phyloP scores from a whole-genome alignment of 1,139 yeast species.

The Candida mesenterica region DNA sequence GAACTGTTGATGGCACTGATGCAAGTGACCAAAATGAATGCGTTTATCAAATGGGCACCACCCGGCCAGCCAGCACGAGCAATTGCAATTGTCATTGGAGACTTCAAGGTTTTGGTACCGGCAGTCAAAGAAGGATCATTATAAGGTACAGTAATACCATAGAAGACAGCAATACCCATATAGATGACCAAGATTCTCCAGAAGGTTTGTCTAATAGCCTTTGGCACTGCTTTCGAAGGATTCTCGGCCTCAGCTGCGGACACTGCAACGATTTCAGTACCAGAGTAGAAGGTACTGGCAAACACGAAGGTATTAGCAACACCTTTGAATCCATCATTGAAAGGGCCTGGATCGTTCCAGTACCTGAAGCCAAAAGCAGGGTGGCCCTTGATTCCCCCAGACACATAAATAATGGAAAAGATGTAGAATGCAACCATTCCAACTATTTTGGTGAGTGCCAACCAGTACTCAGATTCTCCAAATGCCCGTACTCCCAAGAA shows the following conservation, averaged over 20 bases:
- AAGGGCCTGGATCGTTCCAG: conserved; percentile 53
- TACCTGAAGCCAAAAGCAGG: conserved; percentile 53
- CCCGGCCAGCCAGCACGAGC: conserved; percentile 48
- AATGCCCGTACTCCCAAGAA: conserved; percentile 56
- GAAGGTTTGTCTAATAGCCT: conserved; percentile 58
- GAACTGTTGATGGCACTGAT: conserved; percentile 55
- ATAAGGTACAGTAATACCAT: conserved; percentile 57
- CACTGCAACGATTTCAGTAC: conserved; percentile 57
- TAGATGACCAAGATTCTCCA: conserved; percentile 53
- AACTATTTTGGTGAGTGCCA: conserved; percentile 54
- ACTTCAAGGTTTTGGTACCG: conserved; percentile 27
- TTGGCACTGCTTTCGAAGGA: conserved; percentile 55
- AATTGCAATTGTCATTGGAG: conserved; percentile 47
- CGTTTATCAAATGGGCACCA: conserved; percentile 51
- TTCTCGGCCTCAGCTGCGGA: conserved; percentile 57
- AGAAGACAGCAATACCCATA: conserved; percentile 52
- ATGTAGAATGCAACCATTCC: conserved; percentile 59
- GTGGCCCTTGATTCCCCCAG: conserved; percentile 63
- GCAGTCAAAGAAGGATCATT: conserved; percentile 37
- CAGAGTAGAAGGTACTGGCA: conserved; percentile 60
- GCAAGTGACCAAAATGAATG: conserved; percentile 51
- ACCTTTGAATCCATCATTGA: conserved; percentile 40
- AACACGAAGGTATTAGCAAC: conserved; percentile 69
- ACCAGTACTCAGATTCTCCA: conserved; percentile 70
- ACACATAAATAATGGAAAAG: conserved; percentile 56